Evolutionary conservation across 805 yeast genomes (phyloP).

Genomic region (Metschnikowia lunata): DNA sequence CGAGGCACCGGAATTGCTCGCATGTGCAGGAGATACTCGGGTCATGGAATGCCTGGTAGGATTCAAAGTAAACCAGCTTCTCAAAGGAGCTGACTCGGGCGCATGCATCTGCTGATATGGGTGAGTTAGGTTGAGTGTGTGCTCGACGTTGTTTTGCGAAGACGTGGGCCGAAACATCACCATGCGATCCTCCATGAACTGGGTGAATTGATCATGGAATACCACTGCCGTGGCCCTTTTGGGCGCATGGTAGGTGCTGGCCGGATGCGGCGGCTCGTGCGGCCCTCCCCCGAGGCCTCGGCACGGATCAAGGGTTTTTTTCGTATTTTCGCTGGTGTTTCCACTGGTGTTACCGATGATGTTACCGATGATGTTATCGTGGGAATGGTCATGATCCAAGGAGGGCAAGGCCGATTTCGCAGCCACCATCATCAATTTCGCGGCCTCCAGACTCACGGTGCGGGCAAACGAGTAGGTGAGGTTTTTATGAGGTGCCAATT

Average conservation of each 20-base stretch:
- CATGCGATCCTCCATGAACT: constrained; percentile 16
- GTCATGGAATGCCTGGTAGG: not conserved
- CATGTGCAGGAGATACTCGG: not conserved
- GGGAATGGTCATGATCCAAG: no score
- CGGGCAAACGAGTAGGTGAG: constrained; percentile 2
- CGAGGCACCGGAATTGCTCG: not conserved
- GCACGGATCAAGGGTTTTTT: constrained; percentile 11
- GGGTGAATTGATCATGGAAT: constrained; percentile 14
- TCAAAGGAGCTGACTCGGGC: not conserved
- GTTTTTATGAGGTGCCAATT: constrained; percentile 1
- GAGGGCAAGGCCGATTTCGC: no score
- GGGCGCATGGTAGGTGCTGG: constrained; percentile 5
- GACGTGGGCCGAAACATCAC: constrained; percentile 14
- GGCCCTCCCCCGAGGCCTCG: constrained; percentile 11
- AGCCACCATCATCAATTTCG: not conserved
- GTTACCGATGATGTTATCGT: no score
- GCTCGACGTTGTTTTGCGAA: constrained; percentile 16
- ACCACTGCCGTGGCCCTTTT: constrained; percentile 4
- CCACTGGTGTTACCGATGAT: no score
- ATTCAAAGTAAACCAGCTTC: constrained; percentile 7
- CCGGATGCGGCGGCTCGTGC: constrained; percentile 14
- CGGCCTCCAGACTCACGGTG: constrained; percentile 1
- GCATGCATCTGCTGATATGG: constrained; percentile 14
- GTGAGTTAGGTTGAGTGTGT: constrained; percentile 10
- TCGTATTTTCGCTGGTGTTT: no score